phyloP scores from a whole-genome alignment of 768 basidiomycete species.

The Lentinus brumalis region DNA sequence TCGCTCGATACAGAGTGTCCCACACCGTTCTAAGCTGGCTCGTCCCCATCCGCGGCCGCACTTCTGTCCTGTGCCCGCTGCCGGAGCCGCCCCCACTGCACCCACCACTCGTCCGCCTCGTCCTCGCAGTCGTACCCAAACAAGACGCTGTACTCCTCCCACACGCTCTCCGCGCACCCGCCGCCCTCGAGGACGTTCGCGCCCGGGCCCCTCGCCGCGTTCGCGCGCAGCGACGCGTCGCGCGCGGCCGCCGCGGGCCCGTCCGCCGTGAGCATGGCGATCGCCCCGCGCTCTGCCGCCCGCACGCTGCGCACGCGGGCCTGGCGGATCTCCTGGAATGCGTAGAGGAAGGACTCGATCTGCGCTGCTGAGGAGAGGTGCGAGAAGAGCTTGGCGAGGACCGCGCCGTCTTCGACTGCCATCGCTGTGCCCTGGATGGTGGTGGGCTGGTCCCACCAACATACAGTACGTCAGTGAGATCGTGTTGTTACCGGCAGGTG shows the following conservation, averaged over 20 bases:
- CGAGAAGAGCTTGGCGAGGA: slow-evolving; percentile 42
- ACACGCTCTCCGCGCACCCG: slow-evolving; percentile 23
- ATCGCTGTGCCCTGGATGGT: slow-evolving; percentile 37
- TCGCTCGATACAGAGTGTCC: too few relatives aligned
- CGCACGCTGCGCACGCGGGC: slow-evolving; percentile 26
- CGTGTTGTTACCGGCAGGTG: too few relatives aligned
- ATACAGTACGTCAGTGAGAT: not conserved
- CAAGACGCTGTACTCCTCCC: slow-evolving; percentile 33
- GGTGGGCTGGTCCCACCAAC: slow-evolving; percentile 28
- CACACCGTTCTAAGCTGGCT: too few relatives aligned
- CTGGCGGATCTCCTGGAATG: slow-evolving; percentile 38
- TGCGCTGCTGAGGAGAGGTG: slow-evolving; percentile 33
- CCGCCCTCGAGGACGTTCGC: slow-evolving; percentile 23
- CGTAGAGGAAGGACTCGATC: slow-evolving; percentile 35
- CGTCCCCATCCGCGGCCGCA: too few relatives aligned
- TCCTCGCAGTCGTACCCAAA: slow-evolving; percentile 39
- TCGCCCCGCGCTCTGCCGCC: slow-evolving; percentile 22
- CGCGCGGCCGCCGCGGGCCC: slow-evolving; percentile 21
- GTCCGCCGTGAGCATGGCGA: slow-evolving; percentile 21
- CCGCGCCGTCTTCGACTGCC: slow-evolving; percentile 42
- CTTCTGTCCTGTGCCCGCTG: slow-evolving; percentile 17
- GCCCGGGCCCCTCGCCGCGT: slow-evolving; percentile 23
- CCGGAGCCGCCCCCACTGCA: slow-evolving; percentile 34
- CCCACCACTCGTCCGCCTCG: slow-evolving; percentile 39
- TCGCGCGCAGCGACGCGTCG: slow-evolving; percentile 27